Percentiles rank a stretch among this genome's conserved stretches.
phyloP scores from a whole-genome alignment of 2,329 filamentous ascomycete genomes.

The Calycina marina region DNA sequence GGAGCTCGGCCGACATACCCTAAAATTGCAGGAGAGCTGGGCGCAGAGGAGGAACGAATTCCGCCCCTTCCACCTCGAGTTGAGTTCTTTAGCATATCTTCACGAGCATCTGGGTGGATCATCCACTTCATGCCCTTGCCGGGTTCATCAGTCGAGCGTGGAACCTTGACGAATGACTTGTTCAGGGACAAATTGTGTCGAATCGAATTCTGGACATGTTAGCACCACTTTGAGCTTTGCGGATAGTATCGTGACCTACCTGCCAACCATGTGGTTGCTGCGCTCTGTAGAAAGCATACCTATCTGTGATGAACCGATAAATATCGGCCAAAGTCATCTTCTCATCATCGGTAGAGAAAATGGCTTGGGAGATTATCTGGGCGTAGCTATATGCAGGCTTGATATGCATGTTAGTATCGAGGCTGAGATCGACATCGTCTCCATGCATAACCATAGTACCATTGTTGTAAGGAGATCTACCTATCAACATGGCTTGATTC shows the following conservation, averaged over 20 bases:
- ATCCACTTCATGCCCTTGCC: conserved; percentile 99
- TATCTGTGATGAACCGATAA: conserved; percentile 80
- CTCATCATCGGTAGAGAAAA: conserved; percentile 71
- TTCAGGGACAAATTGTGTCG: conserved; percentile 92
- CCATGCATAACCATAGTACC: conserved; percentile 33
- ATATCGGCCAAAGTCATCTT: conserved; percentile 87
- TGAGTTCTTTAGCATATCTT: conserved; percentile 57
- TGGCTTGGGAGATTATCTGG: conserved; percentile 92
- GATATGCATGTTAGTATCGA: conserved; percentile 74
- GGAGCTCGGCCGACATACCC: conserved; percentile 46
- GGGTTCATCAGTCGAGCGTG: conserved; percentile 83
- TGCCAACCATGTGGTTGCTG: conserved; percentile 74
- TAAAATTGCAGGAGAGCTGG: conserved; percentile 45
- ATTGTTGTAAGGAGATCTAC: conserved; percentile 18
- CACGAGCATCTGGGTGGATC: conserved; percentile 67
- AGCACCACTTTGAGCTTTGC: too few relatives aligned
- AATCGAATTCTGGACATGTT: conserved; percentile 62
- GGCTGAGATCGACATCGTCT: conserved; percentile 56
- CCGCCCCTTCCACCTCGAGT: conserved; percentile 46
- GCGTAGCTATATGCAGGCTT: conserved; percentile 96
- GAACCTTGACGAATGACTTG: conserved; percentile 87
- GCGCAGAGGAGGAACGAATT: conserved; percentile 53
- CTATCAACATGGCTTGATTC: conserved; percentile 11
- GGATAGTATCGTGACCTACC: conserved; percentile 34
- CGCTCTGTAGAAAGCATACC: conserved; percentile 86